Evolutionary conservation across 441 rosid genomes (phyloP).

Genomic region (Gossypium lobatum): DNA sequence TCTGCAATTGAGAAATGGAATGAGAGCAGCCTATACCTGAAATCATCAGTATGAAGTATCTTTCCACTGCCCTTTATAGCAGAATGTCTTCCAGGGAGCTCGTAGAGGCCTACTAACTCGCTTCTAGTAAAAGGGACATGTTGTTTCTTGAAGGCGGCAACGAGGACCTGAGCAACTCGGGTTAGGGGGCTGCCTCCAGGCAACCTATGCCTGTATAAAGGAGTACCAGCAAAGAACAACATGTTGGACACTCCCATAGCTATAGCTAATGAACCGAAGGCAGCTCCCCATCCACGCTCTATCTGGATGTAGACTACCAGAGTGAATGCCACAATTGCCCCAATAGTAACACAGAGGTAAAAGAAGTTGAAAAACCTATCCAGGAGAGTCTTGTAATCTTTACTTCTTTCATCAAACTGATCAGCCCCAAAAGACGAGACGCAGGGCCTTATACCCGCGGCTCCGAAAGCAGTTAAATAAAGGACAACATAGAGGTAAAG

Average conservation of each 20-base stretch:
- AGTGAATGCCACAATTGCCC: conserved; percentile 87
- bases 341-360: conserved; percentile 73
- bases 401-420: conserved; percentile 84
- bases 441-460: conserved; percentile 93
- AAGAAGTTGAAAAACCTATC: conserved; percentile 96
- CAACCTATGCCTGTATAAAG: conserved; percentile 82
- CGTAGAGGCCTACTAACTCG: conserved; percentile 70
- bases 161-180: conserved; percentile 80
- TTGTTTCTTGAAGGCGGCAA: conserved; percentile 69
- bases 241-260: conserved; percentile 85
- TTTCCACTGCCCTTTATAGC: conserved; percentile 80
- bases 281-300: conserved; percentile 77
- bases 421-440: conserved; percentile 96
- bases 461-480: conserved; percentile 80
- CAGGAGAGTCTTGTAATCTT: conserved; percentile 64
- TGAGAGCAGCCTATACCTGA: conserved; percentile 39
- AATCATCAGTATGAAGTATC: conserved; percentile 62
- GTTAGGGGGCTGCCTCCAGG: conserved; percentile 97
- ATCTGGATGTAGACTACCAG: conserved; percentile 83
- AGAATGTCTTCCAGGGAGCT: conserved; percentile 69
- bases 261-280: conserved; percentile 78
- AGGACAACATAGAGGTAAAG: conserved; percentile 63
- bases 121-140: conserved; percentile 56
- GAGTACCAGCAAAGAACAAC: conserved; percentile 78
- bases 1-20: not conserved